Conservation (phyloP, 1,284 basidiomycete genomes). For the Cryptococcus sp. region DNA sequence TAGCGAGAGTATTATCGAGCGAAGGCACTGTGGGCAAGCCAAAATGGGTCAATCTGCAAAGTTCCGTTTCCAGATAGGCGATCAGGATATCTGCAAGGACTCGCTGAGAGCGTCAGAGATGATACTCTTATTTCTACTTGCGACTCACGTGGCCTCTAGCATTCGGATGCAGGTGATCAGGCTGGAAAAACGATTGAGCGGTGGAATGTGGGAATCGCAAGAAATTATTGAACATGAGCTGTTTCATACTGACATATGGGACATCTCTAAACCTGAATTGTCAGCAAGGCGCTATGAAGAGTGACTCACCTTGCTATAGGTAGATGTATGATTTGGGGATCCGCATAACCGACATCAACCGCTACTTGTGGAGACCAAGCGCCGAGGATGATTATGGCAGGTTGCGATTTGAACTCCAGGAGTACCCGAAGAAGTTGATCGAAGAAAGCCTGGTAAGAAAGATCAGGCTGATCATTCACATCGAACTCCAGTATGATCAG, state of each 20-base stretch:
- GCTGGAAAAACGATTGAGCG: slow-evolving; percentile 35
- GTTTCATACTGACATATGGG: slow-evolving; percentile 26
- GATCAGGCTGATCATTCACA: slow-evolving; percentile 45
- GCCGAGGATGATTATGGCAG: slow-evolving; percentile 45
- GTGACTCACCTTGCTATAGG: slow-evolving; percentile 36
- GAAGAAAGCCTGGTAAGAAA: slow-evolving; percentile 41
- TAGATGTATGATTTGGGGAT: slow-evolving; percentile 44
- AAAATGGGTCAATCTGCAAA: slow-evolving; percentile 38
- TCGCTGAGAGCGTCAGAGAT: slow-evolving; percentile 17
- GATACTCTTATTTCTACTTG: not conserved
- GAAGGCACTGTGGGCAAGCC: slow-evolving; percentile 31
- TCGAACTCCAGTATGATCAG: slow-evolving; percentile 47
- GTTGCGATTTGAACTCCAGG: slow-evolving; percentile 40
- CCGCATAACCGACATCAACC: slow-evolving; percentile 43
- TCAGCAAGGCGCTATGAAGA: not conserved
- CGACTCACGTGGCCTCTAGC: slow-evolving; percentile 42
- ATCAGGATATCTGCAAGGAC: slow-evolving; percentile 44
- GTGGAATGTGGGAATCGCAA: slow-evolving; percentile 38
- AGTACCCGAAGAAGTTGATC: slow-evolving; percentile 47
- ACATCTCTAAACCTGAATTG: slow-evolving; percentile 2
- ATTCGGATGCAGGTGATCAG: slow-evolving; percentile 43
- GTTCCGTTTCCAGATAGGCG: slow-evolving; percentile 44
- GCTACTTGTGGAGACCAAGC: slow-evolving; percentile 44
- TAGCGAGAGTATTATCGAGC: slow-evolving; percentile 28
- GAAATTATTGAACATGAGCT: slow-evolving; percentile 44